Evolutionary conservation across 148 eudicot species (phyloP).

Genomic region (Agrostemma githago): DNA sequence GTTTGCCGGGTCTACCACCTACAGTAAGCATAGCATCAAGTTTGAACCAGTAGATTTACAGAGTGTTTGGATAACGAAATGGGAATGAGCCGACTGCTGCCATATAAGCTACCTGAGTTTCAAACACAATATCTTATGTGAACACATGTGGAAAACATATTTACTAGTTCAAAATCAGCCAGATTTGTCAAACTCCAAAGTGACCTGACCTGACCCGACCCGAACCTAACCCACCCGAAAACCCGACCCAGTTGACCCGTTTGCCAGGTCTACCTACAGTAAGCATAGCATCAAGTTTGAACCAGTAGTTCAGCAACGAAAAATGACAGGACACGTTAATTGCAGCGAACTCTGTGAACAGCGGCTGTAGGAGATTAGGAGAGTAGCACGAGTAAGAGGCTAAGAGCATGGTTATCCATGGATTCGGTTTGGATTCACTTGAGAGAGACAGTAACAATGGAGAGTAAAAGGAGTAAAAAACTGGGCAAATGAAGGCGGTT

Average conservation of each 20-base stretch:
- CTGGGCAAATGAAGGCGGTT: too few relatives aligned
- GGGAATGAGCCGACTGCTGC: slow-evolving; percentile 95
- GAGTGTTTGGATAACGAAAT: neutral
- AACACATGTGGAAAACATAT: neutral
- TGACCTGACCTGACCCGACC: too few relatives aligned
- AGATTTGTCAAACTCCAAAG: too few relatives aligned
- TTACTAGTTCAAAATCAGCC: neutral
- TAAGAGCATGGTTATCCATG: too few relatives aligned
- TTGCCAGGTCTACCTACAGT: neutral
- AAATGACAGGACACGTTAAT: neutral
- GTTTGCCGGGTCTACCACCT: too few relatives aligned
- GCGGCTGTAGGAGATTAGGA: neutral
- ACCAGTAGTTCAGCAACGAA: neutral
- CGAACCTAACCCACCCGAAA: too few relatives aligned
- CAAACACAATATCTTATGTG: slow-evolving; percentile 12
- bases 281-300: neutral
- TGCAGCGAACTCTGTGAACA: neutral
- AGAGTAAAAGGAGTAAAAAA: too few relatives aligned
- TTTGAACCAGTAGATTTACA: neutral
- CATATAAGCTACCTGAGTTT: slow-evolving; percentile 84
- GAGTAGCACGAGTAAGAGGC: too few relatives aligned
- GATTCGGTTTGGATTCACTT: too few relatives aligned
- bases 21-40: neutral
- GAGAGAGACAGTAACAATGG: too few relatives aligned
- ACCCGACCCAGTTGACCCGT: too few relatives aligned